phyloP scores from a whole-genome alignment of 306 rosid genomes.

The Aeschynomene evenia region DNA sequence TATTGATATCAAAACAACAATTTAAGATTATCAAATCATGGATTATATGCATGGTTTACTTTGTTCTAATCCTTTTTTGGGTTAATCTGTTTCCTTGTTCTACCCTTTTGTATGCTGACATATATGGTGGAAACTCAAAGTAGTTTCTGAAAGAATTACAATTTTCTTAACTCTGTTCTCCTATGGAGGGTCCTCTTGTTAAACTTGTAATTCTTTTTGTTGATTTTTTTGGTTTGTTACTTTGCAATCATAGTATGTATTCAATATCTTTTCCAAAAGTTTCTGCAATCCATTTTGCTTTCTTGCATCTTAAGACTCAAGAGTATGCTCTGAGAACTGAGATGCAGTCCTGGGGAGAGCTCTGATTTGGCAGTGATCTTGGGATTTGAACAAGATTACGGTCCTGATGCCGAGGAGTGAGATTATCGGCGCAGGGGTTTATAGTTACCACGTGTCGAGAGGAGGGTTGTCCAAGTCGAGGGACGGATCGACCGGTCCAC shows the following conservation, averaged over 20 bases:
- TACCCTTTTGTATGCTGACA: slow-evolving; percentile 12
- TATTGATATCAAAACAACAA: slow-evolving; percentile 15
- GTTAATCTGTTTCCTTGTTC: slow-evolving; percentile 8
- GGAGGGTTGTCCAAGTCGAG: too few relatives aligned
- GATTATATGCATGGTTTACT: slow-evolving; percentile 2
- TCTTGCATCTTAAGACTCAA: too few relatives aligned
- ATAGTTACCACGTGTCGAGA: too few relatives aligned
- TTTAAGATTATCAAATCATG: slow-evolving; percentile 24
- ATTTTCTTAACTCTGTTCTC: background rate
- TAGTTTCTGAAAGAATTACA: background rate
- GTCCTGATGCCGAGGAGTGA: too few relatives aligned
- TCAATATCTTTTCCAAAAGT: too few relatives aligned
- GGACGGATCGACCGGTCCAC: too few relatives aligned
- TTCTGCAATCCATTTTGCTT: too few relatives aligned
- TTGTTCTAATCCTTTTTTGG: slow-evolving; percentile 9
- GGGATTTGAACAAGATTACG: too few relatives aligned
- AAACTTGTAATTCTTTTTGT: background rate
- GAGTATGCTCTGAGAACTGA: too few relatives aligned
- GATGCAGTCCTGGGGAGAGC: too few relatives aligned
- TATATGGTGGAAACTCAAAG: background rate
- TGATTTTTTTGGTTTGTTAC: background rate
- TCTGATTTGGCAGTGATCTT: too few relatives aligned
- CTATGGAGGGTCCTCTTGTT: background rate
- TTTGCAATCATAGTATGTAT: background rate
- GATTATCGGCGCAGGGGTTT: too few relatives aligned